Conservation (phyloP, 306 rosid genomes). For the Trifolium subterraneum region DNA sequence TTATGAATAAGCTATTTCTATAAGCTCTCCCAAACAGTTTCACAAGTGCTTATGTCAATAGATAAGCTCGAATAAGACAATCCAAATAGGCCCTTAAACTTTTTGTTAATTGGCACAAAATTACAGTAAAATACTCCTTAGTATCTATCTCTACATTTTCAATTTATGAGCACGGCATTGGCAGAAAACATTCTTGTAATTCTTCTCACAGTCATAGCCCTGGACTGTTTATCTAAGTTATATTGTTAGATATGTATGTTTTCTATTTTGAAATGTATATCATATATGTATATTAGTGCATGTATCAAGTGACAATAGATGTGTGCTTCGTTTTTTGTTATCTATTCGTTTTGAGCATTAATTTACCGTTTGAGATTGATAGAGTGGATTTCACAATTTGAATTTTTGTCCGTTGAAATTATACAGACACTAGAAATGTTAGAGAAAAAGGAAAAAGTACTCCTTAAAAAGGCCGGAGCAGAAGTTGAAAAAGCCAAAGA, state of each 20-base stretch:
- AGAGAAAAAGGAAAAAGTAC: conserved; percentile 99
- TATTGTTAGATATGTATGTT: not conserved
- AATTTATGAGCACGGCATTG: not conserved
- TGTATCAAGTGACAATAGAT: not conserved
- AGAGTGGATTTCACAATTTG: conserved; percentile 17
- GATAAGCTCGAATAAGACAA: not conserved
- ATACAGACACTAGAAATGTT: conserved; percentile 96
- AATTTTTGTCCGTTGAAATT: conserved; percentile 29
- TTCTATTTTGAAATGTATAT: not conserved
- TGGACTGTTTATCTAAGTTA: not conserved
- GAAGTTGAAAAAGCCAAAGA: conserved; percentile 98
- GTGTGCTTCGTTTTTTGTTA: not conserved
- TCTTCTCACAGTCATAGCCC: not conserved
- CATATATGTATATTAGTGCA: not conserved
- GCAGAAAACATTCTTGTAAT: conserved; percentile 5
- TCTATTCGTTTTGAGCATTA: not conserved
- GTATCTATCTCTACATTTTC: not conserved
- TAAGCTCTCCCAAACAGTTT: not conserved
- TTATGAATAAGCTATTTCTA: not conserved
- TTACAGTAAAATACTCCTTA: not conserved
- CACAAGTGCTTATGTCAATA: not conserved
- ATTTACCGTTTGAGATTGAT: not conserved
- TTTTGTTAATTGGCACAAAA: not conserved
- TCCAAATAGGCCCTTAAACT: not conserved
- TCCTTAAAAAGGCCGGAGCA: conserved; percentile 71